Evolutionary conservation across 805 yeast genomes (phyloP).

Genomic region (Hanseniaspora thailandica): DNA sequence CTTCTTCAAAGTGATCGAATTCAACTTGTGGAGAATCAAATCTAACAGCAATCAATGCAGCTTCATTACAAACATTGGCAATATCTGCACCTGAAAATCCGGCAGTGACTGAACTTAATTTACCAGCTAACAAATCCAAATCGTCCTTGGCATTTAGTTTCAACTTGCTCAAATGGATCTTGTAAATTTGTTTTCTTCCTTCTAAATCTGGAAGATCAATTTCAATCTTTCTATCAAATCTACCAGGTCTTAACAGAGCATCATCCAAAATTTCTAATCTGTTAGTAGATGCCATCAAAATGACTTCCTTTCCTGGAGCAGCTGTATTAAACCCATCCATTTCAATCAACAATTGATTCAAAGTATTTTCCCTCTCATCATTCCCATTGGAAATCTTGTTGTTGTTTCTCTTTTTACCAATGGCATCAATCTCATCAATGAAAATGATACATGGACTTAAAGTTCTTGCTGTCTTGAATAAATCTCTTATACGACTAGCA

Average conservation of each 20-base stretch:
- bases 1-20: conserved; percentile 77
- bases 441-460: conserved; percentile 93
- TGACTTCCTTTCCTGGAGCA: conserved; percentile 59
- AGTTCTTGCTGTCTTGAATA: conserved; percentile 83
- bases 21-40: conserved; percentile 57
- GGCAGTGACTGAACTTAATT: conserved; percentile 90
- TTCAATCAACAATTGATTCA: conserved; percentile 90
- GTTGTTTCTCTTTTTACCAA: conserved; percentile 65
- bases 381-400: conserved; percentile 34
- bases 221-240: conserved; percentile 87
- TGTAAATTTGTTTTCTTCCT: conserved; percentile 86
- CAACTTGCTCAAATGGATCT: conserved; percentile 69
- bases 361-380: conserved; percentile 93
- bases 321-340: conserved; percentile 93
- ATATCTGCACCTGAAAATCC: conserved; percentile 98
- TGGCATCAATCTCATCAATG: conserved; percentile 98
- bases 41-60: conserved; percentile 94
- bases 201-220: conserved; percentile 90
- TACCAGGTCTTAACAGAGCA: conserved; percentile 92
- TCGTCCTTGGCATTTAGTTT: conserved; percentile 31
- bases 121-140: conserved; percentile 57
- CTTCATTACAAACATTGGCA: conserved; percentile 93
- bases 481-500: conserved; percentile 93
- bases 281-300: conserved; percentile 95
- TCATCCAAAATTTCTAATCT: conserved; percentile 86